phyloP scores from a whole-genome alignment of 345 rosid species.

The Gossypium turneri region DNA sequence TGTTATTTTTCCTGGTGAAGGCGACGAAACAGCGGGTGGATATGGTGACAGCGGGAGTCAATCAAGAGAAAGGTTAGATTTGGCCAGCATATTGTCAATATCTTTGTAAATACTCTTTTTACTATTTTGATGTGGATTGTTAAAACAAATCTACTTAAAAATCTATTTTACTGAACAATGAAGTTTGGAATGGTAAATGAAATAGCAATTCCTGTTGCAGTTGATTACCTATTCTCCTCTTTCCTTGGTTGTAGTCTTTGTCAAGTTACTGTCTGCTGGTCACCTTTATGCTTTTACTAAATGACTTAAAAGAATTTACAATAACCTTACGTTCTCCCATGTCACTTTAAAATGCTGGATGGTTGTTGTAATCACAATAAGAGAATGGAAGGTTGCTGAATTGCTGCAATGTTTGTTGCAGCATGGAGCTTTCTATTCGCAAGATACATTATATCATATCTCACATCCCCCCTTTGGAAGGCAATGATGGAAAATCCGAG shows the following conservation, averaged over 20 bases:
- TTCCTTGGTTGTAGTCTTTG: background rate
- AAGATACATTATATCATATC: conserved; percentile 55
- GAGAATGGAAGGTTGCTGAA: background rate
- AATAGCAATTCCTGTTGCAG: background rate
- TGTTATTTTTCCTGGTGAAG: background rate
- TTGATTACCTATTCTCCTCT: background rate
- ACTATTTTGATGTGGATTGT: background rate
- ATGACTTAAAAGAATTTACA: background rate
- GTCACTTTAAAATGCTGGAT: background rate
- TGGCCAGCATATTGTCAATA: background rate
- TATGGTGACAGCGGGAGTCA: background rate
- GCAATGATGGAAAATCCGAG: conserved; percentile 36
- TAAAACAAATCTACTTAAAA: background rate
- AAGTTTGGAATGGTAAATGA: background rate
- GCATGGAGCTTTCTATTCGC: conserved; percentile 46
- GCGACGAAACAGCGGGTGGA: background rate
- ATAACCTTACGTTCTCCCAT: background rate
- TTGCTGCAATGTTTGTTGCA: conserved; percentile 25
- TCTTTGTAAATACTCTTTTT: background rate
- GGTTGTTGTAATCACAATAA: background rate
- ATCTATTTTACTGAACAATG: background rate
- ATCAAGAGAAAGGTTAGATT: conserved; percentile 12
- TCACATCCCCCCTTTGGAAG: conserved; percentile 45
- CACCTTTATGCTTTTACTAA: background rate
- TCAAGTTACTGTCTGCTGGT: background rate